Base-by-base conservation (phyloP, 129 eudicot species). In the carrot (Daucus carota) region DNA sequence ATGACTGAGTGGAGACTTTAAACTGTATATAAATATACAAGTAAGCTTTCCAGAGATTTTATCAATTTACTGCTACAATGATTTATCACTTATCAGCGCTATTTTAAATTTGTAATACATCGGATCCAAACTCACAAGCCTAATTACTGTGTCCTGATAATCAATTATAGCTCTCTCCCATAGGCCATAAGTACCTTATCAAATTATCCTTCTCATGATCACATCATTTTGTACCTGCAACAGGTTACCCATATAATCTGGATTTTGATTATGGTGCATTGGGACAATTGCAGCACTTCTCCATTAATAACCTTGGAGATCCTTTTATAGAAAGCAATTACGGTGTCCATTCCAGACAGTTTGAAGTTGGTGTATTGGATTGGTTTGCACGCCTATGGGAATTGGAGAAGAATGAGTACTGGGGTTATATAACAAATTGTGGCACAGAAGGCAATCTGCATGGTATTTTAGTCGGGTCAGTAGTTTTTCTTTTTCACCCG, bases 371-470 rank as follows among this genome's bases (percentile, higher is more conserved):
- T 52, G 85, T 82, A 17, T 68, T 82, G 74, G 85, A 82, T 62
- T 82, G 85, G 85, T 82, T 82, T 82, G 79, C 85, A 12, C 82
- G 82, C 33, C 79, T 82, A 22, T 82, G 82, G 82, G 82, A 82
- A 72, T 44, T 82, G 47, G 79, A 82, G 80, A 82, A 78, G 75
- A 65, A 82, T 59, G 77, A 82, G 47, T 82, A 82, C 50, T 82
- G 86, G 86, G 86, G 82, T 50, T 82, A 82, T 57, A 73, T 82
- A 24, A 82, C 86, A 11, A 82, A 82, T 65, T 78, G 86, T 57
- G 86, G 86, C 15, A 78, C 86, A 42, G 86, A 82, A 78, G 82
- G 86, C 54, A 82, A 82, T 78, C 82, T 82, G 74, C 86, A 82
- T 29, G 86, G 86, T 26, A 78, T 82, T 11, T 67, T 78, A 74